These are phyloP conservation scores for Petunia hybrid DNA, from an alignment of 305 asterid genomes.

Conservation along the genomic window DNA sequence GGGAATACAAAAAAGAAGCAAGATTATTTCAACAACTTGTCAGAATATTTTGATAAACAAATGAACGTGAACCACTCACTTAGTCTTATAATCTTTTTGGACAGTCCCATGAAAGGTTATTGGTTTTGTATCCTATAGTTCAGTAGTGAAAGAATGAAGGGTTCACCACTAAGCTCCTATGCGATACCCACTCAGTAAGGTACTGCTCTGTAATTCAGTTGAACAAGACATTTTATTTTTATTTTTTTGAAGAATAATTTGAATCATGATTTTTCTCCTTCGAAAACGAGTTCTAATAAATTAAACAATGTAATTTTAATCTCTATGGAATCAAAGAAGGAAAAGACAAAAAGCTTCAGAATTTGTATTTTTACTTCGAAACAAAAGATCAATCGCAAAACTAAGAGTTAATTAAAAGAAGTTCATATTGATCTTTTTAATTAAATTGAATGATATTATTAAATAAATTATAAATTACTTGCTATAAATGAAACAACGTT, in stretches of 20 bases:
- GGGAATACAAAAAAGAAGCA: not conserved
- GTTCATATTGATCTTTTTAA: not conserved
- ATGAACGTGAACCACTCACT: conserved; percentile 29
- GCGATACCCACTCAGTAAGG: not conserved
- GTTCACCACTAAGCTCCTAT: not conserved
- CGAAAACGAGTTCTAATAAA: not conserved
- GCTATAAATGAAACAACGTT: no score
- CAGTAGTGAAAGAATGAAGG: not conserved
- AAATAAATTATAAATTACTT: no score
- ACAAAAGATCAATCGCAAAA: no score
- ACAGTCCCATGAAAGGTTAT: not conserved
- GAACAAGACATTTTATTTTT: no score
- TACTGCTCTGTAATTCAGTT: not conserved
- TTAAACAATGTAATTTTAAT: no score
- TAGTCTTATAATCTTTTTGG: not conserved
- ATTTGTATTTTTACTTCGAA: no score
- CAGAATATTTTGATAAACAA: conserved; percentile 25
- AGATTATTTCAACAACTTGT: conserved; percentile 15
- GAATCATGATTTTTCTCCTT: not conserved
- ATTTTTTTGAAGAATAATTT: not conserved
- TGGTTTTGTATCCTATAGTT: not conserved
- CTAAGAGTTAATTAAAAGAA: not conserved
- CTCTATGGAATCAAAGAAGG: not conserved
- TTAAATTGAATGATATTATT: no score
- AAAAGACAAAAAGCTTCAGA: no score